Base-by-base conservation (phyloP, 305 asterid genomes). In the Solanum chacoense region DNA sequence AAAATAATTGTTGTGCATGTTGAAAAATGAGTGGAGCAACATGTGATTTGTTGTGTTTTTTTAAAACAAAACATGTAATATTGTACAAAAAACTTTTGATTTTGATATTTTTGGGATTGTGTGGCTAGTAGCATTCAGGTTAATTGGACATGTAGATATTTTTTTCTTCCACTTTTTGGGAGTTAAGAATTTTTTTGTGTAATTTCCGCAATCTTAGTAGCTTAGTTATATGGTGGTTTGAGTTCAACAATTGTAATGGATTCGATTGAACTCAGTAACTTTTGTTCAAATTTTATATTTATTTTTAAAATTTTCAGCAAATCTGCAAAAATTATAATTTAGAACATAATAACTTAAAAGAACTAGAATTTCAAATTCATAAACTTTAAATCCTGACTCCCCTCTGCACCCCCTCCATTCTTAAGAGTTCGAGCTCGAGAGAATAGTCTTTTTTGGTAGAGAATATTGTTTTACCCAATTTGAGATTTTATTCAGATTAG, bases 41-140 rank as follows among this genome's bases (percentile, higher is more conserved):
- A 78, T 79, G 29, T 4, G 86, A 86, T 72, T 90, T 71, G 86
- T 85, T 85, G 50, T 85, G 3, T 88, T 88, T 71, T 86, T 55
- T 26, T 73, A 0, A 2, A 42, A 71, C 10, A 28, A 71, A 26
- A 26, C 14, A 26, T 28, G 24, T 20, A 59, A 6, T 1, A 7
- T 40, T 40, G 26, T 40, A 73, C 3, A 76, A 18, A 31, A 76
- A 9, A 5, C 9, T 11, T 20, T 20, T 45, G 42, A 83, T 45
- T 83, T 18, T 50, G 73, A 29, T 83, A 83, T 83, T 83, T 83
- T 50, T 6, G 16, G 42, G 36, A 50, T 50, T 83, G 73, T 83
- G 86, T 4, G 86, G 86, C 18, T 3, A 83, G 42, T 50, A 83
- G 20, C 2, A 81, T 16, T 50, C 86, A 50, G 28, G 59, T 2